Evolutionary conservation across 768 basidiomycete genomes (phyloP), one percentile per base, ranked within the genome.

Genomic region (Boletus speciosus): DNA sequence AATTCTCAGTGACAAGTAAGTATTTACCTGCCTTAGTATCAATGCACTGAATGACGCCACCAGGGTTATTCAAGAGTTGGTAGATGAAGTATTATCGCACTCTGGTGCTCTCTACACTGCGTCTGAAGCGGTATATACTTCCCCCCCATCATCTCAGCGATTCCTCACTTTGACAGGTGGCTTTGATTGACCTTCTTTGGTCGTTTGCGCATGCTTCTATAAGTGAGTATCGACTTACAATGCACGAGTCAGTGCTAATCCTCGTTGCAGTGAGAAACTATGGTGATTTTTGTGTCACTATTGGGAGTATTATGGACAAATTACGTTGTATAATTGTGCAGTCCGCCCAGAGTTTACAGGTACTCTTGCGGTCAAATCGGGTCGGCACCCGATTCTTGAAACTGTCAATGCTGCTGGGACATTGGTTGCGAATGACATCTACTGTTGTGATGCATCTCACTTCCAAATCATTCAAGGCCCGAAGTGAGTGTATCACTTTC

Each of bases 381-480:
- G 94, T 1, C 80, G 91, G 3, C 94, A 98, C 66, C 94, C 96
- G 1, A 79, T 97, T 7, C 77, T 96, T 14, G 92, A 96, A 67
- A 84, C 76, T 6, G 75, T 86, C 2, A 83, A 87, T 55, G 74
- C 82, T 1, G 79, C 81, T 0, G 88, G 85, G 4, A 82, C 78
- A 5, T 75, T 94, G 27, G 84, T 98, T 4, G 80, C 91, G 5
- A 98, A 98, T 63, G 96, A 98, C 66, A 85, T 90, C 1, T 99
- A 90, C 62, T 90, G 90, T 62, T 89, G 86, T 53, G 82, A 87
- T 55, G 81, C 88, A 1, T 86, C 92, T 2, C 81, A 81, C 2
- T 98, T 99, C 66, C 94, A 98, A 69, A 81, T 98, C 31, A 80
- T 99, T 32, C 93, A 91, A 58, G 95, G 95, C 0, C 92, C 92